Evolutionary conservation across 2,329 filamentous ascomycete genomes (phyloP).

Genomic region (Aspergillus ochraceoroseus): DNA sequence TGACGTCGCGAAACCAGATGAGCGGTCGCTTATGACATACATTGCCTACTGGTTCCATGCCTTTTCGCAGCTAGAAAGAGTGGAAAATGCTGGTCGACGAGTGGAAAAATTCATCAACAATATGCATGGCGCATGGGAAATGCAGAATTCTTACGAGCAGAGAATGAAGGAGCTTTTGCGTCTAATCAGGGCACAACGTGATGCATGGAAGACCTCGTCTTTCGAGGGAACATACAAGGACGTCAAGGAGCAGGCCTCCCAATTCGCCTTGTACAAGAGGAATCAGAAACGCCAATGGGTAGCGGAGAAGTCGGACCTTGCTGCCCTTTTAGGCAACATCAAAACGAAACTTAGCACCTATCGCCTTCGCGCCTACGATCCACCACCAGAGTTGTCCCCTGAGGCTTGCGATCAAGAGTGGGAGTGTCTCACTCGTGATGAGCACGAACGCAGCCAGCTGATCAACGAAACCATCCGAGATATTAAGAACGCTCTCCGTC

Average conservation of each 20-base stretch:
- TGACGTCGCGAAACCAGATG: slow-evolving; percentile 92
- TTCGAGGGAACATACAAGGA: slow-evolving; percentile 92
- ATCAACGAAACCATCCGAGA: slow-evolving; percentile 99
- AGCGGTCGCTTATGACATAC: slow-evolving; percentile 97
- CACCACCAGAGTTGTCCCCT: slow-evolving; percentile 74
- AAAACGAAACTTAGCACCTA: slow-evolving; percentile 98
- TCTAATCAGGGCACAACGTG: slow-evolving; percentile 66
- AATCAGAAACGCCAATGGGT: slow-evolving; percentile 93
- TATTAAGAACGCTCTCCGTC: slow-evolving; percentile 92
- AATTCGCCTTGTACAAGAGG: slow-evolving; percentile 85
- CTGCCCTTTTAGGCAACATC: slow-evolving; percentile 91
- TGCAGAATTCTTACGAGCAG: slow-evolving; percentile 94
- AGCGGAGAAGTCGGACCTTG: slow-evolving; percentile 92
- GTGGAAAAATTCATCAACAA: slow-evolving; percentile 98
- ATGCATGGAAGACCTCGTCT: slow-evolving; percentile 69
- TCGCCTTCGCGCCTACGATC: slow-evolving; percentile 82
- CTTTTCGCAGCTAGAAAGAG: slow-evolving; percentile 97
- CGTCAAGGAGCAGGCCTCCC: slow-evolving; percentile 76
- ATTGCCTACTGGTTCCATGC: slow-evolving; percentile 99
- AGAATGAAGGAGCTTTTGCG: slow-evolving; percentile 79
- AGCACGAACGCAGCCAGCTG: slow-evolving; percentile 82
- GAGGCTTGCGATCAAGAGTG: slow-evolving; percentile 80
- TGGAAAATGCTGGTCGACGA: slow-evolving; percentile 91
- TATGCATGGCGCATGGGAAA: slow-evolving; percentile 99
- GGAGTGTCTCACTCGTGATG: slow-evolving; percentile 70